phyloP scores from a whole-genome alignment of 2,329 filamentous ascomycete species.

The Microsporum ferrugineum region DNA sequence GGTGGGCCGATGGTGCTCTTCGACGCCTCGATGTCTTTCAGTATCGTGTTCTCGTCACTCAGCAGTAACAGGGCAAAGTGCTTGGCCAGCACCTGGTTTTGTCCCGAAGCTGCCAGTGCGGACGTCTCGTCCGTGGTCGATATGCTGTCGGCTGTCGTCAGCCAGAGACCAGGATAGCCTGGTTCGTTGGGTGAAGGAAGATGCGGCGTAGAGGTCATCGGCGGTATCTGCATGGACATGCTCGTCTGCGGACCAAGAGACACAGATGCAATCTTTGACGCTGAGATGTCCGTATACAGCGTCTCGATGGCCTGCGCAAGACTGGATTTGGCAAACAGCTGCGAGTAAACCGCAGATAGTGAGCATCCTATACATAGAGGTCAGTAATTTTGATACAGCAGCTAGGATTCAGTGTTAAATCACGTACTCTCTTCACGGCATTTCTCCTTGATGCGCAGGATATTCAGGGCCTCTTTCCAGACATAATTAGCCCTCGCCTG shows the following conservation, averaged over 20 bases:
- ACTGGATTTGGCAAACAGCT: conserved; percentile 52
- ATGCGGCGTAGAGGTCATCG: conserved; percentile 56
- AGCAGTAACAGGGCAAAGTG: conserved; percentile 80
- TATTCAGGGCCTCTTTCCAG: conserved; percentile 77
- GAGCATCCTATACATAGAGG: conserved; percentile 22
- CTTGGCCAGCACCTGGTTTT: conserved; percentile 56
- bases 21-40: conserved; percentile 57
- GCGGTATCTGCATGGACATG: conserved; percentile 53
- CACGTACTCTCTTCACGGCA: conserved; percentile 49
- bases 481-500: conserved; percentile 85
- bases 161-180: conserved; percentile 64
- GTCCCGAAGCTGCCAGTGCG: conserved; percentile 46
- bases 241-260: conserved; percentile 56
- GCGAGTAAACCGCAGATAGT: conserved; percentile 30
- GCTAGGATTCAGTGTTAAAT: not conserved
- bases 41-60: conserved; percentile 68
- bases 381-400: too few species aligned
- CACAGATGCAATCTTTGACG: conserved; percentile 75
- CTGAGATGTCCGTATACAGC: conserved; percentile 68
- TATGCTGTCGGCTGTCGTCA: conserved; percentile 74
- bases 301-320: conserved; percentile 73
- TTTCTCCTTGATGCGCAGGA: conserved; percentile 69
- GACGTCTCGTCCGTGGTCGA: conserved; percentile 54
- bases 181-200: conserved; percentile 58
- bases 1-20: conserved; percentile 63